Conservation (phyloP, 1,284 basidiomycete species). For the Apiotrichum sp. region DNA sequence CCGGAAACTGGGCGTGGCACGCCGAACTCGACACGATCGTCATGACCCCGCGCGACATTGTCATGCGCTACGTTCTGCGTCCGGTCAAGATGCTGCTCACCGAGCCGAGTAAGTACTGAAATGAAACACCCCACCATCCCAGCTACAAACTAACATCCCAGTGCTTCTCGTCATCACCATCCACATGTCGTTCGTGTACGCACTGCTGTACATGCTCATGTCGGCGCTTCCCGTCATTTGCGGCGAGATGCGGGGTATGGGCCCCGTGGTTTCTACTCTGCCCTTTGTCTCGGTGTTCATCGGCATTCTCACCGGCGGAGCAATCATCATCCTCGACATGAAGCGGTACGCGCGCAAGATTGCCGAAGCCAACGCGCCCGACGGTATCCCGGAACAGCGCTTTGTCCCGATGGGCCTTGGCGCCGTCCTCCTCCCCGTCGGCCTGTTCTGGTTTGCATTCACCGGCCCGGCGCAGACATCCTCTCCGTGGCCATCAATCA, state of each 20-base stretch:
- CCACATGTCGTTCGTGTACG: constrained; percentile 25
- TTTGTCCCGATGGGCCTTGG: constrained; percentile 21
- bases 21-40: constrained; percentile 15
- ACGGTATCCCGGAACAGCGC: constrained; percentile 17
- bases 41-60: constrained; percentile 15
- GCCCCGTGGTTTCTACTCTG: constrained; percentile 1
- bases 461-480: constrained; percentile 20
- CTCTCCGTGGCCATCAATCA: constrained; percentile 18
- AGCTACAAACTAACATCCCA: too few species aligned
- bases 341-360: constrained; percentile 13
- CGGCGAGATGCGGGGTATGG: constrained; percentile 19
- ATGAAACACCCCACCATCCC: not conserved
- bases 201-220: constrained; percentile 26
- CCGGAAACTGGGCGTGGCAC: constrained; percentile 17
- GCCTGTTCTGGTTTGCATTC: constrained; percentile 26
- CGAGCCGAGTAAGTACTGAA: constrained; percentile 15
- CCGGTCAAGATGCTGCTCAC: constrained; percentile 20
- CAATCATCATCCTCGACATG: constrained; percentile 19
- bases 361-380: not conserved
- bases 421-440: constrained; percentile 13
- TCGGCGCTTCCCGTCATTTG: constrained; percentile 21
- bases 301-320: constrained; percentile 19
- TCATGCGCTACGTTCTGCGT: constrained; percentile 18
- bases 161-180: constrained; percentile 21
- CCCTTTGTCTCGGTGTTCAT: constrained; percentile 18